Percentiles rank a stretch among this genome's conserved stretches.
Evolutionary conservation across 169 alveolate genomes (phyloP).

Genomic region (Plasmodium reichenowi): DNA sequence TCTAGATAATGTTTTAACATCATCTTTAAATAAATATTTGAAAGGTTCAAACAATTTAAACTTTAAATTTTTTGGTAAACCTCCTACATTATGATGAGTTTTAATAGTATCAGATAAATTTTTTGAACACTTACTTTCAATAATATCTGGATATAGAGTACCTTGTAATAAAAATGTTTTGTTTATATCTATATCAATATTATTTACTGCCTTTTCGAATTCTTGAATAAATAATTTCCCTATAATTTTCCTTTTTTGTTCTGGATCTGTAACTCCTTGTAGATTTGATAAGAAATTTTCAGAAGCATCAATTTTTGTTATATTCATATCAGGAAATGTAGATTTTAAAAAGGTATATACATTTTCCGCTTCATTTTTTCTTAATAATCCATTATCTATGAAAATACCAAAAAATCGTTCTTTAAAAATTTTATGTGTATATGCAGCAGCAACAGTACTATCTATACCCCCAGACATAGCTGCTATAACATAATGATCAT

Average conservation of each 20-base stretch:
- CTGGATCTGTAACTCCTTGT: constrained; percentile 84
- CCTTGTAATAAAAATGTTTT: constrained; percentile 85
- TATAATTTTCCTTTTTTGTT: constrained; percentile 82
- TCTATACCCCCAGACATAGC: constrained; percentile 88
- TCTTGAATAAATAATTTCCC: constrained; percentile 86
- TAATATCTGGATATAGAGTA: constrained; percentile 85
- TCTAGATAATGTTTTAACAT: constrained; percentile 81
- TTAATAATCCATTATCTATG: constrained; percentile 85
- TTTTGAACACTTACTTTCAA: constrained; percentile 82
- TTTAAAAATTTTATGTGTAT: constrained; percentile 82
- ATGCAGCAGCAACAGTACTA: constrained; percentile 86
- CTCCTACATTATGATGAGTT: constrained; percentile 88
- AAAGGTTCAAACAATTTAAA: constrained; percentile 86
- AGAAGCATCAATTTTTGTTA: constrained; percentile 81
- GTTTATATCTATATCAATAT: constrained; percentile 79
- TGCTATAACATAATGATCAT: constrained; percentile 81
- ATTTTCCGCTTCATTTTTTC: constrained; percentile 83
- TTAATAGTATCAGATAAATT: constrained; percentile 81
- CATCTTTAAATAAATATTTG: constrained; percentile 83
- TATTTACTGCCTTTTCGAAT: constrained; percentile 83
- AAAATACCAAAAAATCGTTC: constrained; percentile 84
- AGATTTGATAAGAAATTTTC: constrained; percentile 79
- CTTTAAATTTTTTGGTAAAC: constrained; percentile 82
- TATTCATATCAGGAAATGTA: constrained; percentile 83
- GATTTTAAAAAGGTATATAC: constrained; percentile 79